Conservation (phyloP, 2,329 filamentous ascomycete genomes). For the Cercospora sp. region DNA sequence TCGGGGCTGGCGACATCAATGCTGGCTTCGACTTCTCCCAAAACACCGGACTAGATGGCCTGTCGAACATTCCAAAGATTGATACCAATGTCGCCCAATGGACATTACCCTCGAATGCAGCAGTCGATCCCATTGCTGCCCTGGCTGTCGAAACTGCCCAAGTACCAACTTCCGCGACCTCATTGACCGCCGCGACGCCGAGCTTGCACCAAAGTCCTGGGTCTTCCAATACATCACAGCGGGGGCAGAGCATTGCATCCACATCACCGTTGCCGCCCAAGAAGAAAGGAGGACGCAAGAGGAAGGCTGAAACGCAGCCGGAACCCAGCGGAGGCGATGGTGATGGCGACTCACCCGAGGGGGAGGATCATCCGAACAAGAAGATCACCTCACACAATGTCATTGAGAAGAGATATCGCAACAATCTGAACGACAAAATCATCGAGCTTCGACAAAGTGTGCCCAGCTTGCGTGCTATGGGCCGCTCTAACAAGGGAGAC, state of each 20-base stretch:
- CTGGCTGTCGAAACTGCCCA: constrained; percentile 30
- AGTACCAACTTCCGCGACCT: constrained; percentile 17
- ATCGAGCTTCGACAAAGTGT: constrained; percentile 88
- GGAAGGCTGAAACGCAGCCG: constrained; percentile 37
- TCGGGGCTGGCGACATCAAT: constrained; percentile 32
- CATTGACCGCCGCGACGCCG: constrained; percentile 28
- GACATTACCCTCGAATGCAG: constrained; percentile 29
- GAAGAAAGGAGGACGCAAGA: constrained; percentile 41
- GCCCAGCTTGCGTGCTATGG: constrained; percentile 82
- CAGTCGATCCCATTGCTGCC: constrained; percentile 21
- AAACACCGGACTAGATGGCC: constrained; percentile 24
- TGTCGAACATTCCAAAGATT: constrained; percentile 27
- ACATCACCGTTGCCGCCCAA: constrained; percentile 38
- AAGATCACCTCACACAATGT: constrained; percentile 92
- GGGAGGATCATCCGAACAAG: constrained; percentile 59
- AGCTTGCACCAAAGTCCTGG: constrained; percentile 37
- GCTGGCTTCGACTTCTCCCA: constrained; percentile 37
- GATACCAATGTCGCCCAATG: constrained; percentile 31
- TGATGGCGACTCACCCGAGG: constrained; percentile 43
- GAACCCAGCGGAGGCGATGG: constrained; percentile 44
- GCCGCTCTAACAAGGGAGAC: constrained; percentile 60
- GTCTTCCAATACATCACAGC: constrained; percentile 31
- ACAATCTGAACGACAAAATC: constrained; percentile 96
- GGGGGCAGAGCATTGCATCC: constrained; percentile 36
- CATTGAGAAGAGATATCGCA: constrained; percentile 96